Conservation (phyloP, 495 filamentous ascomycete genomes). For the Corynascus novoguineensis region DNA sequence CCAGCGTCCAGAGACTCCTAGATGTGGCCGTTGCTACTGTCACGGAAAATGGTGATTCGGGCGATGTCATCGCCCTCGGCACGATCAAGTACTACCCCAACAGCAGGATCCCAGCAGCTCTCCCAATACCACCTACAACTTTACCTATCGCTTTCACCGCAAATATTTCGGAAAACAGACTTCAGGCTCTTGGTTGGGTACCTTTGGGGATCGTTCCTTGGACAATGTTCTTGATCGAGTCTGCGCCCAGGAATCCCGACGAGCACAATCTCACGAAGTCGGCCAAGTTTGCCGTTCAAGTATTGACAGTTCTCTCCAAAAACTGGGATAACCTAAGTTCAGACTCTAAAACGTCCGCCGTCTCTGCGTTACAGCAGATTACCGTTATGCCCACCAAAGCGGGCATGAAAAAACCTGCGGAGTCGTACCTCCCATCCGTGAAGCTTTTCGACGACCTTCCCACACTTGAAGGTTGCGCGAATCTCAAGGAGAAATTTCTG, state of each 20-base stretch:
- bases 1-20: conserved; percentile 59
- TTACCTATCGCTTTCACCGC: conserved; percentile 73
- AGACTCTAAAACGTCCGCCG: conserved; percentile 58
- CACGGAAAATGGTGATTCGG: conserved; percentile 54
- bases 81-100: conserved; percentile 68
- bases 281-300: conserved; percentile 66
- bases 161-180: conserved; percentile 49
- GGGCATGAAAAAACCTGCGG: conserved; percentile 80
- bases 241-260: conserved; percentile 38
- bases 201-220: conserved; percentile 77
- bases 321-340: conserved; percentile 73
- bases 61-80: conserved; percentile 68
- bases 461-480: conserved; percentile 62
- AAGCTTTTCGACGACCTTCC: conserved; percentile 93
- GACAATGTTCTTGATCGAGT: conserved; percentile 70
- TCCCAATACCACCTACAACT: conserved; percentile 77
- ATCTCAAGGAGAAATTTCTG: conserved; percentile 86
- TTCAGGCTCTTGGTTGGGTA: conserved; percentile 77
- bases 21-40: conserved; percentile 76
- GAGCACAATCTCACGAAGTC: conserved; percentile 57
- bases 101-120: conserved; percentile 68
- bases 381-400: conserved; percentile 85
- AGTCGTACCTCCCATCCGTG: conserved; percentile 89
- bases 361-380: conserved; percentile 54
- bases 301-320: conserved; percentile 78